A percentile compares a stretch with the other conserved stretches of the same genome.
These are phyloP conservation scores for Taxawa tesnikishii DNA, from an alignment of 2,329 filamentous ascomycete species.

Conservation along the genomic window DNA sequence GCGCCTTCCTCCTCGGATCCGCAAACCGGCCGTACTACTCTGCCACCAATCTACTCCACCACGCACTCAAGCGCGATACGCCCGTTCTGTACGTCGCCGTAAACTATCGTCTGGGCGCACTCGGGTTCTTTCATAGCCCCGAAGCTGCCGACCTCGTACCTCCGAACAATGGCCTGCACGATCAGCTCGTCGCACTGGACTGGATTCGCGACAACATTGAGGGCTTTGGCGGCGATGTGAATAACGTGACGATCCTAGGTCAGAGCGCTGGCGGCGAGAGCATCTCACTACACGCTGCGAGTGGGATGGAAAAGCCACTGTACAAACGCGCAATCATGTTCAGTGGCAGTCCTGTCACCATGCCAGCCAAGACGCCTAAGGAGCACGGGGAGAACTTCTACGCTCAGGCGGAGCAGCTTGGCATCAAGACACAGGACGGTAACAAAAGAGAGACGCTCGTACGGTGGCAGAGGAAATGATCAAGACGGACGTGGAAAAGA, in stretches of 20 bases:
- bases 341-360: conserved; percentile 8
- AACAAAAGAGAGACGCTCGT: conserved; percentile 4
- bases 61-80: conserved; percentile 3
- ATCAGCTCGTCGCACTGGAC: conserved; percentile 41
- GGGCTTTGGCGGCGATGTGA: conserved; percentile 34
- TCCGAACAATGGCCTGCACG: conserved; percentile 39
- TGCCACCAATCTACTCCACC: conserved; percentile 4
- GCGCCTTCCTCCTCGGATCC: conserved; percentile 7
- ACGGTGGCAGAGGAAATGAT: conserved; percentile 9
- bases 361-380: conserved; percentile 8
- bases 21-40: conserved; percentile 5
- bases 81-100: conserved; percentile 7
- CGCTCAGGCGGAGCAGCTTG: conserved; percentile 7
- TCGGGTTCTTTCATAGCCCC: conserved; percentile 8
- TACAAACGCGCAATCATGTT: conserved; percentile 10
- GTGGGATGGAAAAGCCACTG: conserved; percentile 1
- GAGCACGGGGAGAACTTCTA: conserved; percentile 9
- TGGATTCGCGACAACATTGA: conserved; percentile 40
- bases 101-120: conserved; percentile 8
- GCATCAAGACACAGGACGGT: conserved; percentile 1
- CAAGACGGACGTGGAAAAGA: conserved; percentile 5
- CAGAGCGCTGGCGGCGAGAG: conserved; percentile 11
- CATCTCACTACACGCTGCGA: conserved; percentile 8
- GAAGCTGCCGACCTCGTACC: conserved; percentile 5
- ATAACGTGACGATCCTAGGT: conserved; percentile 10